Evolutionary conservation across 2,329 filamentous ascomycete species (phyloP), one percentile per base, ranked within the genome.

Genomic region (Cladobotryum mycophilum): DNA sequence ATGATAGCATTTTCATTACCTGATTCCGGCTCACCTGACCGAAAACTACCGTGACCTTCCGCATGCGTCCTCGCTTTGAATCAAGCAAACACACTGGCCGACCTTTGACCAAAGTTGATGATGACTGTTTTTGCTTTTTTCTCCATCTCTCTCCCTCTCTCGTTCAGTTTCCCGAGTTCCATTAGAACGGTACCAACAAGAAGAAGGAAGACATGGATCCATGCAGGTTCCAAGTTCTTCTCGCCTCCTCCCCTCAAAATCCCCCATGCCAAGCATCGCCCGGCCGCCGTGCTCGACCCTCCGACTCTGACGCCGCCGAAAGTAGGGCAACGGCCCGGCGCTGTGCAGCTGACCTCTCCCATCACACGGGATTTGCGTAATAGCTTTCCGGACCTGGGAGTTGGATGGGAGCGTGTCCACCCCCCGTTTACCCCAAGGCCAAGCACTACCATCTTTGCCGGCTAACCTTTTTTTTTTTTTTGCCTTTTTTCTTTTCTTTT

Each of bases 41-140:
- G 48, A 42, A 42, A 40, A 33, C 34, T 33, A 14, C 45, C 45
- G 36, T 36, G 49, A 52, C 49, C 49, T 52, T 52, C 49, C 45
- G 37, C 45, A 52, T 30, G 25, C 25, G 25, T 38, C 36, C 36
- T n/a, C 36, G 14, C 25, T 51, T 45, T 40, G 49, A 47, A 33
- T n/a, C 48, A 42, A 43, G n/a, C 9, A 30, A 33, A 41, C 49
- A 43, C 44, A 45, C 49, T 51, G 47, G 25, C 25, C 25, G 2
- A 30, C 6, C 25, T 30, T 6, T 6, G 25, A 30, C 25, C 25
- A 30, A 11, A 30, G 25, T 30, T 30, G 25, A 30, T 25, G 22
- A 25, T 5, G 25, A 5, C 25, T 6, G 4, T 35, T 44, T 34
- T 43, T 41, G 30, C 42, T 41, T n/a, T 45, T 46, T n/a, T n/a